phyloP scores from a whole-genome alignment of 768 basidiomycete species.

The Chiua virens region DNA sequence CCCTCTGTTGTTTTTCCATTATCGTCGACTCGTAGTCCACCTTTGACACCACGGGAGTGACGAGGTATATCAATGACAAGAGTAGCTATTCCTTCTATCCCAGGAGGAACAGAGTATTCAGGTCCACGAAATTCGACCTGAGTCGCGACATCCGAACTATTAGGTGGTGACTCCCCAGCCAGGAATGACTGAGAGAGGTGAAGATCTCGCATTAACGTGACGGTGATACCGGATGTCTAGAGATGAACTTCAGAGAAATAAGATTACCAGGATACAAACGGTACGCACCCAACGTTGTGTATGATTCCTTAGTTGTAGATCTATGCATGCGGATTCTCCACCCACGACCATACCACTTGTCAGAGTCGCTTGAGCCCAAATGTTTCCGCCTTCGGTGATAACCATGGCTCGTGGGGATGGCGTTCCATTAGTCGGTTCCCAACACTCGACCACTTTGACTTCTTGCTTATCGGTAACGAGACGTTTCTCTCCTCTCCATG shows the following conservation, averaged over 20 bases:
- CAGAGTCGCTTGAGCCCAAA: constrained; percentile 72
- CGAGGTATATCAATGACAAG: constrained; percentile 80
- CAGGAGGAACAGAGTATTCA: constrained; percentile 74
- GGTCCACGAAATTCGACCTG: constrained; percentile 70
- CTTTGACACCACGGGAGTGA: constrained; percentile 61
- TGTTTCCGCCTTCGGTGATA: constrained; percentile 76
- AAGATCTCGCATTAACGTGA: constrained; percentile 61
- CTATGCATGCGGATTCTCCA: constrained; percentile 70
- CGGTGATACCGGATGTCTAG: constrained; percentile 67
- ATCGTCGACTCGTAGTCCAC: constrained; percentile 59
- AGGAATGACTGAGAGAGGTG: constrained; percentile 45
- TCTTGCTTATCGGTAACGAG: constrained; percentile 63
- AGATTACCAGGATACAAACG: not conserved
- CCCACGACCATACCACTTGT: constrained; percentile 62
- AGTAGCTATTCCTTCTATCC: constrained; percentile 74
- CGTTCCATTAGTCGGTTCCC: constrained; percentile 35
- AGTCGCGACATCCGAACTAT: constrained; percentile 65
- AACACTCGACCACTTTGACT: constrained; percentile 63
- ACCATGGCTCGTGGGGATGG: constrained; percentile 55
- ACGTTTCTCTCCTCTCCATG: constrained; percentile 71
- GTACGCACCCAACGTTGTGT: constrained; percentile 68
- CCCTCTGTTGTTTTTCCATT: constrained; percentile 44
- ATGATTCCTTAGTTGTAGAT: constrained; percentile 81
- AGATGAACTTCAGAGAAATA: constrained; percentile 1
- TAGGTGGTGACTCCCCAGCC: constrained; percentile 27